Base-by-base conservation (phyloP, 176 grass and related monocot genomes). In the Triticum timopheevii region DNA sequence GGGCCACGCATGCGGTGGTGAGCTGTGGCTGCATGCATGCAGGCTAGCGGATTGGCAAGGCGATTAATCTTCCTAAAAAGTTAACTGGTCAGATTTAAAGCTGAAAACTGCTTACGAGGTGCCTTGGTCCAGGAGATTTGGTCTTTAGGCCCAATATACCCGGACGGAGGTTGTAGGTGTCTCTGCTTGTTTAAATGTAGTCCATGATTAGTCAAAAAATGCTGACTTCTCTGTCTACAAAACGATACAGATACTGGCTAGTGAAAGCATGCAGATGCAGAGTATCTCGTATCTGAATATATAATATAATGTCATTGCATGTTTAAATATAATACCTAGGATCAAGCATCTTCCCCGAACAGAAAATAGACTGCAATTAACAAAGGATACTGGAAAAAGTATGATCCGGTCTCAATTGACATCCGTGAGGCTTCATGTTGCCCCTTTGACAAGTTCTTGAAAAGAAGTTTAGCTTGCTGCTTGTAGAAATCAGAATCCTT, bases 391-490 rank as follows among this genome's bases (percentile, higher is more conserved):
- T 99, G 97, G 67, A 99, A 96, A 80, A 77, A 93, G 85, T 96
- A 96, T 42, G 94, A 86, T 45, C 92, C 97, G 1, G 97, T 99
- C 85, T 99, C 97, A 75, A 99, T 96, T 78, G 97, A 96, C 97
- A 99, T 99, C 77, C 94, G 88, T 8, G 97, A 99, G 76, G 97
- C 97, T 79, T 96, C 97, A 33, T 99, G 83, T 31, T 94, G 92
- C 11, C 94, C 97, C 80, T 90, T 93, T 22, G 97, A 99, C 47
- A 99, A 90, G 78, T 94, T 99, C 90, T 99, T 96, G 66, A 99
- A 99, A 79, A 96, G 83, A 78, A 99, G 92, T 73, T 99, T 99
- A 47, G 97, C 97, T 90, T 99, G 97, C 82, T 99, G 97, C 76
- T 99, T 99, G 72, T 99, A 99, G 82, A 94, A 96, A 79, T 99